Percentiles rank a stretch among this genome's conserved stretches.
Evolutionary conservation across 177 flowering plant species (phyloP).

Genomic region (Vitis hybrid): DNA sequence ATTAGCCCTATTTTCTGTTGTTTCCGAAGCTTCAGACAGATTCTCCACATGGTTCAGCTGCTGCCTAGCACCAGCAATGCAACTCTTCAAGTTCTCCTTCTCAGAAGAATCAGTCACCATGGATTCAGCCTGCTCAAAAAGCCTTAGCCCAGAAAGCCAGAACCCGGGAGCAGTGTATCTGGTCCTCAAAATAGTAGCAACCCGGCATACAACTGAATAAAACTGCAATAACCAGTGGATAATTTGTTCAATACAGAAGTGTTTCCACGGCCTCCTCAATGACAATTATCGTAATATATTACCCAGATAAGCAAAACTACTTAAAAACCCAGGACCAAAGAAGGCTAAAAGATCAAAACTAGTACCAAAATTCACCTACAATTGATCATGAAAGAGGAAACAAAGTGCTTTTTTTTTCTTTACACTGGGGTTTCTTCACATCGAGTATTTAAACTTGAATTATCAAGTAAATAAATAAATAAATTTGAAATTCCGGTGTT

Average conservation of each 20-base stretch:
- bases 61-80: constrained; percentile 62
- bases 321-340: no score
- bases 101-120: constrained; percentile 53
- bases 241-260: neutral
- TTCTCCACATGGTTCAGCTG: constrained; percentile 51
- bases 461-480: no score
- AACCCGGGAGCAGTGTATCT: constrained; percentile 89
- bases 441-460: no score
- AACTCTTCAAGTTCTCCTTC: constrained; percentile 59
- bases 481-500: no score
- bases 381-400: no score
- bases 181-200: constrained; percentile 74
- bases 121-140: constrained; percentile 62
- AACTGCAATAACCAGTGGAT: constrained; percentile 45
- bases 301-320: neutral
- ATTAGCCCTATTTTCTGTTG: constrained; percentile 21
- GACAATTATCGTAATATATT: neutral
- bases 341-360: no score
- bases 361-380: no score
- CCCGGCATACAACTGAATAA: constrained; percentile 72
- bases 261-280: neutral
- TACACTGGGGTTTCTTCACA: no score
- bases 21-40: constrained; percentile 28
- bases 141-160: constrained; percentile 77
- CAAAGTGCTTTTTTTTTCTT: no score